These are phyloP conservation scores for Sporothrix humicola DNA, from an alignment of 2,329 filamentous ascomycete species.

Conservation along the genomic window DNA sequence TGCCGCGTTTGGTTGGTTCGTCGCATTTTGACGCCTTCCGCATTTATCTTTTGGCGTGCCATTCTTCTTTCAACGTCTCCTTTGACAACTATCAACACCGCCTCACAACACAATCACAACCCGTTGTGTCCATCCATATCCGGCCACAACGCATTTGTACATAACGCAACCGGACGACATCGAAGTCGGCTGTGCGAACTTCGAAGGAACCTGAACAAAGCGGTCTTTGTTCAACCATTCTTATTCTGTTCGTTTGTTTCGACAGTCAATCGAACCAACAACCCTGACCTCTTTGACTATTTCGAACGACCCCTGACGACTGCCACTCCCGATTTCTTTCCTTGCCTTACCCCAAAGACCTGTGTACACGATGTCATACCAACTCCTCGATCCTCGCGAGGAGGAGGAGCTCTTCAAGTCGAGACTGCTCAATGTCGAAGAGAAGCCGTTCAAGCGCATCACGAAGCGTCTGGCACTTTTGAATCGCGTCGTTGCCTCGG, in stretches of 20 bases:
- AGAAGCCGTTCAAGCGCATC: slow-evolving; percentile 88
- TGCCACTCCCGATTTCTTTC: no score
- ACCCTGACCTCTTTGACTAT: not conserved
- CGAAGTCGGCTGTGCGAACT: no score
- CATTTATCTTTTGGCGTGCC: not conserved
- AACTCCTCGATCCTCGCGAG: slow-evolving; percentile 73
- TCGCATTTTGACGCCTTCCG: not conserved
- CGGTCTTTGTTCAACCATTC: no score
- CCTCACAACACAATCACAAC: not conserved
- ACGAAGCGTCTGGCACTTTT: slow-evolving; percentile 78
- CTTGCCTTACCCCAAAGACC: not conserved
- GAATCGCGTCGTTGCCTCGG: slow-evolving; percentile 63
- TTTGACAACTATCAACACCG: not conserved
- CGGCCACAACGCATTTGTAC: not conserved
- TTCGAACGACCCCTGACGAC: not conserved
- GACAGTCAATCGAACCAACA: no score
- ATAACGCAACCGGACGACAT: not conserved
- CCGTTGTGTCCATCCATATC: not conserved
- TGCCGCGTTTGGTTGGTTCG: no score
- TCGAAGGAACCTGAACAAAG: not conserved
- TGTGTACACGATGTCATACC: slow-evolving; percentile 51
- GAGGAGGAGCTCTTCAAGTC: slow-evolving; percentile 86
- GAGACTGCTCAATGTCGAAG: slow-evolving; percentile 86
- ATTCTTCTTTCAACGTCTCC: not conserved
- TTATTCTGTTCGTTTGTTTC: no score